These are phyloP conservation scores for Nigrospora sphaerica DNA, from an alignment of 2,329 filamentous ascomycete species.

Conservation along the genomic window DNA sequence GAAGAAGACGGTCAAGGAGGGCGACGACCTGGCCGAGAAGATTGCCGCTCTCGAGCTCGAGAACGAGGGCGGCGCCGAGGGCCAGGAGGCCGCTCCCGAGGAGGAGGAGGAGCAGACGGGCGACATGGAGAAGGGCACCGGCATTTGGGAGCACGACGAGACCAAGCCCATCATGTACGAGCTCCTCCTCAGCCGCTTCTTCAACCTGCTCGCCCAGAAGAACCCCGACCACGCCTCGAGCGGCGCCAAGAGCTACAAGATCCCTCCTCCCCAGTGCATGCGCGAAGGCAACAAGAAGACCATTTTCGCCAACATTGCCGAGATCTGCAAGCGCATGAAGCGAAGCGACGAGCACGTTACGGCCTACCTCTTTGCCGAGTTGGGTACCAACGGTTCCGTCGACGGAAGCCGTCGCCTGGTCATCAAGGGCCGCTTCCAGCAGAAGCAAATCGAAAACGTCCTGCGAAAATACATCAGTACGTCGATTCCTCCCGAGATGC, in stretches of 20 bases:
- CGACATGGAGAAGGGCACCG: conserved; percentile 80
- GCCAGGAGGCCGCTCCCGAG: conserved; percentile 22
- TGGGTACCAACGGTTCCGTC: conserved; percentile 94
- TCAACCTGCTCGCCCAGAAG: conserved; percentile 87
- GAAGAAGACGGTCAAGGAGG: conserved; percentile 34
- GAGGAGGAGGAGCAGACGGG: conserved; percentile 55
- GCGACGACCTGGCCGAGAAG: conserved; percentile 49
- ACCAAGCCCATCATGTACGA: conserved; percentile 74
- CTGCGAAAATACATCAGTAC: conserved; percentile 88
- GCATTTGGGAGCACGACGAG: conserved; percentile 82
- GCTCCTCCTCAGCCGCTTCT: conserved; percentile 85
- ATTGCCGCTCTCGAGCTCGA: conserved; percentile 56
- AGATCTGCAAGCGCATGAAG: conserved; percentile 99
- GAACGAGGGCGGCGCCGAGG: conserved; percentile 51
- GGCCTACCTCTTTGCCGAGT: conserved; percentile 91
- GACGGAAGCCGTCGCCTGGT: conserved; percentile 89
- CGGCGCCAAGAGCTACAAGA: conserved; percentile 95
- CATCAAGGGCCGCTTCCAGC: conserved; percentile 99
- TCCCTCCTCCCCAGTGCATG: conserved; percentile 94
- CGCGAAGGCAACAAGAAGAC: conserved; percentile 99
- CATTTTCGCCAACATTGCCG: conserved; percentile 97
- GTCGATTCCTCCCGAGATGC: conserved; percentile 22
- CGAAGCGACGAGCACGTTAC: conserved; percentile 96
- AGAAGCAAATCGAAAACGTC: conserved; percentile 98
- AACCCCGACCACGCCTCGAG: conserved; percentile 91